Evolutionary conservation across 139 green algal genomes (phyloP), one percentile per base, ranked within the genome.

Genomic region (Pleodorina starrii): DNA sequence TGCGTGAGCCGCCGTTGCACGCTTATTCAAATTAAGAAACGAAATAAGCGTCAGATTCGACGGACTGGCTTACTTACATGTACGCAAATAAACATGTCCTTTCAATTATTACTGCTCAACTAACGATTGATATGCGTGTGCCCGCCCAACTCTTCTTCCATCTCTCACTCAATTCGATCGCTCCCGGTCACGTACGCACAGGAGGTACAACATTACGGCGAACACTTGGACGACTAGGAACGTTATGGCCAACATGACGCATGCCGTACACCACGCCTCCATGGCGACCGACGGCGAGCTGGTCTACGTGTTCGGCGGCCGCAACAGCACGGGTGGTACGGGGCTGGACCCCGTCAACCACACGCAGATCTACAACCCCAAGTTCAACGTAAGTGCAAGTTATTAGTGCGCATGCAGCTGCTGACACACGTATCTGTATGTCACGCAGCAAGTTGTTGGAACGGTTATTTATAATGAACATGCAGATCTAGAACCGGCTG

Each of bases 291-390:
- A 83, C 46, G 75, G 75, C 46, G 0, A 27, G 29, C 27, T 25
- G 9, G 16, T 83, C 5, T 83, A 46, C 44, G 75, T 83, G n/a
- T 69, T 83, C 19, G 75, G 75, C 46, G 75, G 75, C 5, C 75
- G 75, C 46, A 83, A n/a, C 29, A 68, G 46, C 75, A 48, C 27
- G 27, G 46, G 75, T 46, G 68, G 68, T n/a, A 83, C 40, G 9
- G 75, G 11, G 11, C n/a, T 27, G 14, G 5, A 63, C 1, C 75
- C 46, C 2, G 75, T 83, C 43, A 40, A 68, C 48, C 68, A 35
- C 32, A 29, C 12, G 12, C 75, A 83, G 75, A 44, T 83, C 11
- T 83, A 83, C 48, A 29, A 83, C 46, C 71, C 71, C 6, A 35
- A n/a, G 5, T 9, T 6, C 7, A 32, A 78, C 27, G 71, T 78